Percentiles rank a stretch among this genome's conserved stretches.
These are phyloP conservation scores for Pontederia paniculata DNA, from an alignment of 176 grass and related monocot species.

Conservation along the genomic window DNA sequence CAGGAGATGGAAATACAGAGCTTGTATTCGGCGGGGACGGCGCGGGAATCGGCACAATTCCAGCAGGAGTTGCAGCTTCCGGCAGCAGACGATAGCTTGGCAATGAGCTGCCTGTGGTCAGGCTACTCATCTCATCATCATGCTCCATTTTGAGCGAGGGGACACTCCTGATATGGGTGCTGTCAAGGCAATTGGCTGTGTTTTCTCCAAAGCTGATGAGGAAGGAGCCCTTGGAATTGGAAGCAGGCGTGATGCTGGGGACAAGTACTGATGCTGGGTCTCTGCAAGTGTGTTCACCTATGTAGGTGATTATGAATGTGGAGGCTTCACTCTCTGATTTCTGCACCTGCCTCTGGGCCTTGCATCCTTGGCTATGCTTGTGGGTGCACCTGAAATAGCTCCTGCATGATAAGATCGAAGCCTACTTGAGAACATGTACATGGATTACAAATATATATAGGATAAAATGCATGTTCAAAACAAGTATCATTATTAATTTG, in stretches of 20 bases:
- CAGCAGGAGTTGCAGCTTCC: no score
- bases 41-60: no score
- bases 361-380: constrained; percentile 26
- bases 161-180: no score
- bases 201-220: background rate
- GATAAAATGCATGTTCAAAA: no score
- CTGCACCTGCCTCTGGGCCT: constrained; percentile 36
- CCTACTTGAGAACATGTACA: background rate
- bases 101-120: no score
- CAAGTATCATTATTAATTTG: no score
- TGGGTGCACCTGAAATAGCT: constrained; percentile 42
- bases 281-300: constrained; percentile 31
- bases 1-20: no score
- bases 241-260: background rate
- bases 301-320: constrained; percentile 28
- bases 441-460: background rate
- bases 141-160: no score
- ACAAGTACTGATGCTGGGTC: background rate
- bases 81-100: no score
- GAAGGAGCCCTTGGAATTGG: background rate
- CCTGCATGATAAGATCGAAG: constrained; percentile 25
- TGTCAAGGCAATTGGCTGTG: background rate
- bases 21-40: no score
- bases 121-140: no score
- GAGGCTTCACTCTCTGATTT: constrained; percentile 14